Percentiles rank a stretch among this genome's conserved stretches.
Evolutionary conservation across 805 yeast species (phyloP).

Genomic region (Candida dendrica): DNA sequence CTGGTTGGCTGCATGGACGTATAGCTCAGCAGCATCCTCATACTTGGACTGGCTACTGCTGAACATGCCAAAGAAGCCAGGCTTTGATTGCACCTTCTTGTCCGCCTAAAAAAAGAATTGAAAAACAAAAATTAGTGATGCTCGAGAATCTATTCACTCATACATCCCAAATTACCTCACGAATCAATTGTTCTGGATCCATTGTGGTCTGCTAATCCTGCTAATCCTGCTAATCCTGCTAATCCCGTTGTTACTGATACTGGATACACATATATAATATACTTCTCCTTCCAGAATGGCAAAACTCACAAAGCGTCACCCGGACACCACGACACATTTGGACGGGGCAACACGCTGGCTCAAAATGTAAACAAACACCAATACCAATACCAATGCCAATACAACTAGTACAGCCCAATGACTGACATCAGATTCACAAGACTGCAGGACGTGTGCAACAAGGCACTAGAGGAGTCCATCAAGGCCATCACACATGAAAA

Average conservation of each 20-base stretch:
- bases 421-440: constrained; percentile 36
- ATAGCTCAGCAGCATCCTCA: constrained; percentile 92
- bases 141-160: background rate
- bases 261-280: no score
- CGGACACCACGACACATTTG: no score
- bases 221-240: no score
- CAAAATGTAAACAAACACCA: background rate
- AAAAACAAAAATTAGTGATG: no score
- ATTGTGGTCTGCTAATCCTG: background rate
- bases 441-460: constrained; percentile 37
- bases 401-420: background rate
- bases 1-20: constrained; percentile 87
- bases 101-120: constrained; percentile 46
- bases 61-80: constrained; percentile 60
- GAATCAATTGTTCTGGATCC: background rate
- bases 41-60: constrained; percentile 58
- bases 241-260: no score
- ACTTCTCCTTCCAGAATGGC: no score
- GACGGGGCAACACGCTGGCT: no score
- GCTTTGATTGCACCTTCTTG: constrained; percentile 58
- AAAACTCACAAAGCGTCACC: no score
- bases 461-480: constrained; percentile 47
- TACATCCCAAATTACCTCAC: background rate
- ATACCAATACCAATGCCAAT: no score
- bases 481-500: constrained; percentile 41